Base-by-base conservation (phyloP, 306 rosid species). In the Heteromeles arbutifolia region DNA sequence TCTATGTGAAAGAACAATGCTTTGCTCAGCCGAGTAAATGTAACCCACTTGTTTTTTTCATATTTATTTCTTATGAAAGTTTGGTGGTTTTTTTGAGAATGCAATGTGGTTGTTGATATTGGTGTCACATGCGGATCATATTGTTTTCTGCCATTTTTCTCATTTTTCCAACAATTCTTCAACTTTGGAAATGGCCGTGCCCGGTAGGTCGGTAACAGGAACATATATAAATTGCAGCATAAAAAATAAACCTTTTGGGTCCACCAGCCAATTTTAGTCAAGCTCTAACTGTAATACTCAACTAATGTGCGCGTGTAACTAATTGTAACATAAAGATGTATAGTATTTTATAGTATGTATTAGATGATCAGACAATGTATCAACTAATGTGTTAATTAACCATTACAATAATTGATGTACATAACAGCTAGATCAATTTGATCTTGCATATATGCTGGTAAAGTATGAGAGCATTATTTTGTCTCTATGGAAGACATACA, bases 151-250 rank as follows among this genome's bases (percentile, higher is more conserved):
- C 11, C 39, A 59, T 25, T 73, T 24, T 24, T 32, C 75, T 44
- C 17, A 44, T 9, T 6, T 54, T 69, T n/a, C 44, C 41, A 24
- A 58, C 17, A 25, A 15, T 73, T 73, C 69, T 17, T 44, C 65
- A 65, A 73, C 58, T 44, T 73, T 18, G 69, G 77, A 25, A 58
- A 21, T 73, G 41, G 67, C 77, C 59, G 57, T 58, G 25, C 5
- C 28, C 29, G 6, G 52, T 18, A 53, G 53, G 26, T 63, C 65
- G 54, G 65, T 22, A 71, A 54, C 75, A 57, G 54, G 25, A 73
- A 58, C 17, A 57, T 24, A 17, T 24, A 57, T 22, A 57, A 54
- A 34, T 72, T 57, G 59, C 54, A 73, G 3, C 26, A 39, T 34
- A n/a, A 72, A 12, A 24, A 11, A 1, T 15, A 57, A 9, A 14